Evolutionary conservation across 768 basidiomycete genomes (phyloP), one percentile per base, ranked within the genome.

Genomic region (Coprinopsis sp.): DNA sequence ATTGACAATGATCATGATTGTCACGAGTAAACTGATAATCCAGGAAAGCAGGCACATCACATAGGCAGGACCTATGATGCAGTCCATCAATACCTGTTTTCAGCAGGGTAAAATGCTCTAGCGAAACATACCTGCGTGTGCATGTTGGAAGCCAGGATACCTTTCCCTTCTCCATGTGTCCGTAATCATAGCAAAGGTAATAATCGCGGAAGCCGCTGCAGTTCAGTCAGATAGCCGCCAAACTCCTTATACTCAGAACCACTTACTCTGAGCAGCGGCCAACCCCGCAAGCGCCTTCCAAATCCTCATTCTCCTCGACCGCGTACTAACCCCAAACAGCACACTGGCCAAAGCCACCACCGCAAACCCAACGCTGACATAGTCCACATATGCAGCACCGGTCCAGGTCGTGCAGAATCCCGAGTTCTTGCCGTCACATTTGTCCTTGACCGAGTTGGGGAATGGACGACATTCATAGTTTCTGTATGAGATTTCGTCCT

Each of bases 281-380:
- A 90, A 62, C 13, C 77, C 78, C 6, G 84, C 84, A 1, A 84
- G 82, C 1, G 78, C 82, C 58, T 76, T 79, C 87, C 87, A 90
- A 25, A 88, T 81, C 52, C 87, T 77, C 48, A 85, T 71, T 53
- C 87, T 71, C 41, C 87, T 71, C 13, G 85, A 85, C 56, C 79
- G 79, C 0, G 87, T 87, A 57, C 76, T 85, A 16, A 87, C 72
- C 3, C 87, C 87, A 47, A 89, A 70, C 33, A 82, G 57, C 38
- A 90, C 70, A 6, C 84, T 68, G 1, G 72, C 56, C 29, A 85
- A 63, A 3, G 84, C 77, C 22, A 81, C 64, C 37, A 67, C 72
- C 6, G 76, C 81, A 59, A 84, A 84, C 3, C 85, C 82, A 25
- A 81, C 70, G 34, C 77, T 77, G 8, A 88, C 61, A 58, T 84